phyloP scores from a whole-genome alignment of 352 stramenopile genomes.

The Pythium sukuiense region DNA sequence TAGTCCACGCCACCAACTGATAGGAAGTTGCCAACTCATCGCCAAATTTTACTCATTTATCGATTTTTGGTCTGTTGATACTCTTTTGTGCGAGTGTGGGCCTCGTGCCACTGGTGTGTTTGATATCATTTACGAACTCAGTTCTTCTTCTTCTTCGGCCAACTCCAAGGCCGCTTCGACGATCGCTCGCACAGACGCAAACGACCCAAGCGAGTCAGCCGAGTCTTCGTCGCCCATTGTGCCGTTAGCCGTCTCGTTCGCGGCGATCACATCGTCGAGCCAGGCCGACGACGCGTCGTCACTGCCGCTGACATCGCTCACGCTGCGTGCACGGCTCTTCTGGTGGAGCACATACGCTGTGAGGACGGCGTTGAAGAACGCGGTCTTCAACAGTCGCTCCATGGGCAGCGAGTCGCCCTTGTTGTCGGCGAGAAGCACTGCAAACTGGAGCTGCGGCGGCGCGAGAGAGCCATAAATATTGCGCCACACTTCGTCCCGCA shows the following conservation, averaged over 20 bases:
- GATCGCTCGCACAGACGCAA: conserved; percentile 41
- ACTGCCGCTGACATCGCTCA: conserved; percentile 23
- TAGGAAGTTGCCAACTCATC: not conserved
- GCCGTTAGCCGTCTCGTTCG: not conserved
- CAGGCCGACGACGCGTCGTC: conserved; percentile 20
- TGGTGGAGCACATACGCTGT: conserved; percentile 63
- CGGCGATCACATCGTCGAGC: conserved; percentile 27
- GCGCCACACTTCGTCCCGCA: conserved; percentile 67
- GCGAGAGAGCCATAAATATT: conserved; percentile 69
- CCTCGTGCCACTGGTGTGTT: not conserved
- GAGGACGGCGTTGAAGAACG: conserved; percentile 66
- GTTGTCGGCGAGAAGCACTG: conserved; percentile 55
- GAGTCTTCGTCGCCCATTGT: not conserved
- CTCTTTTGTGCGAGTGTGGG: not conserved
- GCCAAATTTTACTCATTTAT: conserved; percentile 8
- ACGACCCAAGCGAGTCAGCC: conserved; percentile 10
- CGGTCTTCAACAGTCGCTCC: conserved; percentile 55
- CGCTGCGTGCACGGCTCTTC: conserved; percentile 30
- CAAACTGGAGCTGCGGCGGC: conserved; percentile 52
- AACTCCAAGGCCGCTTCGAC: conserved; percentile 62
- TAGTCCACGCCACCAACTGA: not conserved
- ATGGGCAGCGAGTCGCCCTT: conserved; percentile 67
- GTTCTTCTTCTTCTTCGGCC: conserved; percentile 62
- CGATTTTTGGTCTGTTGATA: not conserved
- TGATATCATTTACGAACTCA: conserved; percentile 22